Evolutionary conservation across 768 basidiomycete species (phyloP).

Genomic region (Chiua virens): DNA sequence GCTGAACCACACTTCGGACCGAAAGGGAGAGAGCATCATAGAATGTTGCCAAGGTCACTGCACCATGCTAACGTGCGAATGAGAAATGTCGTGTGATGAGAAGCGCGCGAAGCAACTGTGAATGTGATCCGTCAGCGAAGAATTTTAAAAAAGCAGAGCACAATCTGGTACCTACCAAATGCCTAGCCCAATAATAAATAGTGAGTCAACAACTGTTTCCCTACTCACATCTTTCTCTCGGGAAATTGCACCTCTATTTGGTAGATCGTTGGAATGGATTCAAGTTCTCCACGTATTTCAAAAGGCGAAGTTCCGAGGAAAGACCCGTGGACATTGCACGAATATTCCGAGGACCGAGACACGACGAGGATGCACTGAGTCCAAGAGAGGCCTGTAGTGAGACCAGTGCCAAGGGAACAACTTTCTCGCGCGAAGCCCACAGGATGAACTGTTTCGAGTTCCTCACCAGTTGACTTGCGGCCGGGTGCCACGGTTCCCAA

Average conservation of each 20-base stretch:
- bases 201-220: constrained; percentile 62
- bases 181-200: no score
- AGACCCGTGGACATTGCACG: constrained; percentile 28
- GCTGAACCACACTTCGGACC: constrained; percentile 47
- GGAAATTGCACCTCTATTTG: not conserved
- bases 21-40: constrained; percentile 49
- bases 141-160: not conserved
- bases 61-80: constrained; percentile 48
- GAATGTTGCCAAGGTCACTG: constrained; percentile 41
- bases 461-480: constrained; percentile 14
- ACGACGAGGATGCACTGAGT: not conserved
- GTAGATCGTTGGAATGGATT: no score
- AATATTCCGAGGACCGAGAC: not conserved
- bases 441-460: not conserved
- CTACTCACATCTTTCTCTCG: constrained; percentile 70
- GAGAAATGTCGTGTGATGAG: constrained; percentile 34
- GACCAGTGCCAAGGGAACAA: not conserved
- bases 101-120: constrained; percentile 51
- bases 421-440: not conserved
- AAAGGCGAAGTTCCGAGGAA: constrained; percentile 42
- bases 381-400: constrained; percentile 1
- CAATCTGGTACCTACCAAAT: constrained; percentile 46
- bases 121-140: constrained; percentile 23
- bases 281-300: not conserved
- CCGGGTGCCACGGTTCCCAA: not conserved